Evolutionary conservation across 345 rosid species (phyloP), one percentile per base, ranked within the genome.

Genomic region (Lenwebbia sp.): DNA sequence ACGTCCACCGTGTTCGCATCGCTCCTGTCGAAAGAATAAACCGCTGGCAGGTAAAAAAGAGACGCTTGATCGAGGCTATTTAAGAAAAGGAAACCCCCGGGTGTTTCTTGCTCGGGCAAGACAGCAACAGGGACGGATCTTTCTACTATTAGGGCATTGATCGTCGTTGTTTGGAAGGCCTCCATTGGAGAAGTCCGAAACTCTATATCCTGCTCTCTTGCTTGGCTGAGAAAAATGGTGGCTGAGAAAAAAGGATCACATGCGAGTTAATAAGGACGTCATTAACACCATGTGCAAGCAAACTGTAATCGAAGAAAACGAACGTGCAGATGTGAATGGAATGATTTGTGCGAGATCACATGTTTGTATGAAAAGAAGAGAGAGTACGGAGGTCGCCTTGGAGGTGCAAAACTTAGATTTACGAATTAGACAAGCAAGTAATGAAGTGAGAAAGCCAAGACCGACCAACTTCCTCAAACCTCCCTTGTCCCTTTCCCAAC

Each of bases 1-100:
- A 91, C 76, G n/a, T 51, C 49, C 75, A 89, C 89, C 4, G 94
- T 92, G 50, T 88, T 14, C 11, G 60, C 60, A 15, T 41, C 56
- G 44, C 60, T 30, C 25, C 47, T 12, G n/a, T 41, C 17, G 30
- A 23, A 37, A 15, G 26, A 23, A 55, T 83, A 55, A 6, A 83
- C 30, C 9, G 13, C 22, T 10, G 50, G 13, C 83, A 41, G 0
- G 17, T 10, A 25, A 21, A 41, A 41, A 23, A 23, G 30, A 26
- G 30, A 40, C 2, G 6, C 6, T 49, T 47, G 52, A 49, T 78
- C 52, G 83, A 78, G 4, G 83, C 2, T 28, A 26, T n/a, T 5
- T 17, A 44, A 49, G 83, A 40, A 22, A 49, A 40, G 19, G n/a
- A 52, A 78, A 10, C 52, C 52, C 49, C 28, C 10, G 83, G 83